Base-by-base conservation (phyloP, 106 monocot species). In the Dendrobium chrysotoxum region DNA sequence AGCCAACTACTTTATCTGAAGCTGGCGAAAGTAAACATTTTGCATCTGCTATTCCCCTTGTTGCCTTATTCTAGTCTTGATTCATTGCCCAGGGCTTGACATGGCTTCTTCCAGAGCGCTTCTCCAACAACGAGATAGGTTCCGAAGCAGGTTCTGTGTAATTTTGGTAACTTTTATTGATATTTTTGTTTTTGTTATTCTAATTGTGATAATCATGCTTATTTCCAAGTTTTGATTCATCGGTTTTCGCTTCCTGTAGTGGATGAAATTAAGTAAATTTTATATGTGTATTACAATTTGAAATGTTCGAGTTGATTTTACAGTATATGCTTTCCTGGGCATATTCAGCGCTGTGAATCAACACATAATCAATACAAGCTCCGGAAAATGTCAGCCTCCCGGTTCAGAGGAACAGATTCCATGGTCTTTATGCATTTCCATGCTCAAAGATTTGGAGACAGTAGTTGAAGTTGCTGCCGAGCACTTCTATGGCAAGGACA, bases 61-160 rank as follows among this genome's bases (percentile, higher is more conserved):
- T 2, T 75, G 39, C 28, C 13, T 10, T 4, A 40, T 61, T 6
- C 0, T 10, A 4, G 28, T 31, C 30, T 28, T 45, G 30, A 61
- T 83, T 40, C 7, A 2, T 45, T 72, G 18, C 13, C 10, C 80
- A 96, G 96, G 93, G 90, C 41, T 53, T 94, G 55, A 94, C 94
- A 28, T 97, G 97, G 97, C 78, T 97, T 67, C 94, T 97, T 7
- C 97, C 92, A 9, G 97, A 97, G 87, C 92, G 97, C 50, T 97
- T 97, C 85, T 94, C 97, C 84, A 89, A 90, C 50, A 92, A 90
- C 50, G 94, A 97, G 82, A 94, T 97, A 66, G 94, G 80, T 35
- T 89, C 92, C 7, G 97, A 97, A 97, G 94, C 97, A 97, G 92
- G 97, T 97, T 81, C 39, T 83, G 82, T 90, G 73, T 78, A 75